These are phyloP conservation scores for Symbiotaphrina buchneri DNA, from an alignment of 495 filamentous ascomycete species.

Conservation along the genomic window DNA sequence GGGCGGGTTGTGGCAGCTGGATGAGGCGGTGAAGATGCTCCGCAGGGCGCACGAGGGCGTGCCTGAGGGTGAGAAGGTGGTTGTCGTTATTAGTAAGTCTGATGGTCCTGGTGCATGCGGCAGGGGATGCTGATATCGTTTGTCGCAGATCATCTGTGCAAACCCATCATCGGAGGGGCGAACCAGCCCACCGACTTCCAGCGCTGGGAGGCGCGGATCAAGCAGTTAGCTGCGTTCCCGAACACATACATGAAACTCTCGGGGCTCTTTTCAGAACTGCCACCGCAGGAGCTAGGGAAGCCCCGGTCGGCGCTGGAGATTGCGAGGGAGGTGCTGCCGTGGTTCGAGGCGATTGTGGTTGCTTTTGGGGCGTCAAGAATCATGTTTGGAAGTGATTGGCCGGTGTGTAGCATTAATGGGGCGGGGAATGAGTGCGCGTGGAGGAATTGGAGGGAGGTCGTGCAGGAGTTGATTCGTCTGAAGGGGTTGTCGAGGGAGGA, in stretches of 20 bases:
- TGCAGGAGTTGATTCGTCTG: constrained; percentile 34
- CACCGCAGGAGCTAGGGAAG: constrained; percentile 14
- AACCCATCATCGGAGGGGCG: constrained; percentile 43
- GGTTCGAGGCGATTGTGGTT: constrained; percentile 42
- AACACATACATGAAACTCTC: constrained; percentile 75
- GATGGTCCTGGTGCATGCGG: constrained; percentile 2
- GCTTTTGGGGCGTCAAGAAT: constrained; percentile 45
- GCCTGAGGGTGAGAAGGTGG: constrained; percentile 29
- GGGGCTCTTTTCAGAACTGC: constrained; percentile 56
- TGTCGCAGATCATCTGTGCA: constrained; percentile 76
- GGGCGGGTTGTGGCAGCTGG: constrained; percentile 45
- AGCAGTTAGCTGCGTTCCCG: constrained; percentile 24
- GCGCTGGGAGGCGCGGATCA: constrained; percentile 19
- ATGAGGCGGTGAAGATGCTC: constrained; percentile 53
- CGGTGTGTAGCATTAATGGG: constrained; percentile 52
- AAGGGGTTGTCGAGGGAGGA: constrained; percentile 31
- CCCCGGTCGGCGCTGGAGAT: constrained; percentile 17
- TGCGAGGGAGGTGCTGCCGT: constrained; percentile 25
- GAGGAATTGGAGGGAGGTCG: constrained; percentile 29
- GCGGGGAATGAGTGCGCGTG: constrained; percentile 26
- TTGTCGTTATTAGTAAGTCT: constrained; percentile 45
- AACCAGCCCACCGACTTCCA: constrained; percentile 25
- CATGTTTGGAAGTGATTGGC: constrained; percentile 87
- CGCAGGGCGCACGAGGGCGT: constrained; percentile 33
- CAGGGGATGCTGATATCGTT: too few relatives aligned